phyloP scores from a whole-genome alignment of 2,329 filamentous ascomycete genomes.

The Chaetomium olivaceum region DNA sequence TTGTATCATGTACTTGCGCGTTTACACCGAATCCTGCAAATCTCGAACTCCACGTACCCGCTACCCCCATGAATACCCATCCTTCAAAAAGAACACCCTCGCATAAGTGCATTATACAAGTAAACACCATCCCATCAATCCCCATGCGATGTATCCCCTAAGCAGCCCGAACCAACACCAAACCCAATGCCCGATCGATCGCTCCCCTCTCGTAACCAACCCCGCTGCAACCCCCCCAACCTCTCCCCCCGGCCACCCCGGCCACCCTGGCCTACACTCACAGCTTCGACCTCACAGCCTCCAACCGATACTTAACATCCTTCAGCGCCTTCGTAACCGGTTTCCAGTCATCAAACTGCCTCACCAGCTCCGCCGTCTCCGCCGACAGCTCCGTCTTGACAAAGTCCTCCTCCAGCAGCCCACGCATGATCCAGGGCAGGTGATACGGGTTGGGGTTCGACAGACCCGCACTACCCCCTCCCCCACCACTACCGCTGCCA shows the following conservation, averaged over 20 bases:
- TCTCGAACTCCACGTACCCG: background rate
- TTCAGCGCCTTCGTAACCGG: conserved; percentile 86
- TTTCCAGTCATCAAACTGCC: conserved; percentile 91
- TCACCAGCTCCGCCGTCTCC: conserved; percentile 78
- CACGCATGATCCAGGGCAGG: conserved; percentile 93
- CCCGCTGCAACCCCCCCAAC: background rate
- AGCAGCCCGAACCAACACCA: conserved; percentile 1
- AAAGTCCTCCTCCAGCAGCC: conserved; percentile 85
- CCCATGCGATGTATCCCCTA: conserved; percentile 2
- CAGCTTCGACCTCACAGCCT: conserved; percentile 85
- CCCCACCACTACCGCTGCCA: background rate
- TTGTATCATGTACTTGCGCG: background rate
- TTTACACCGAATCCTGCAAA: background rate
- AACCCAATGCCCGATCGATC: conserved; percentile 1
- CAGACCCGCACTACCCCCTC: conserved; percentile 32
- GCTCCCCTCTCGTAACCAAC: background rate
- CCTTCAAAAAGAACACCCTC: background rate
- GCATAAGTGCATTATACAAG: background rate
- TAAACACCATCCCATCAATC: background rate
- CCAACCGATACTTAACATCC: conserved; percentile 92
- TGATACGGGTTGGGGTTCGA: conserved; percentile 78
- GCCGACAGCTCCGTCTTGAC: conserved; percentile 76
- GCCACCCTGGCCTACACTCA: conserved; percentile 33
- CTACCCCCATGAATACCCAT: background rate
- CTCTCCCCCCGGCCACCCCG: background rate